Evolutionary conservation across 2,329 filamentous ascomycete species (phyloP).

Genomic region (Exserohilum rostratum): DNA sequence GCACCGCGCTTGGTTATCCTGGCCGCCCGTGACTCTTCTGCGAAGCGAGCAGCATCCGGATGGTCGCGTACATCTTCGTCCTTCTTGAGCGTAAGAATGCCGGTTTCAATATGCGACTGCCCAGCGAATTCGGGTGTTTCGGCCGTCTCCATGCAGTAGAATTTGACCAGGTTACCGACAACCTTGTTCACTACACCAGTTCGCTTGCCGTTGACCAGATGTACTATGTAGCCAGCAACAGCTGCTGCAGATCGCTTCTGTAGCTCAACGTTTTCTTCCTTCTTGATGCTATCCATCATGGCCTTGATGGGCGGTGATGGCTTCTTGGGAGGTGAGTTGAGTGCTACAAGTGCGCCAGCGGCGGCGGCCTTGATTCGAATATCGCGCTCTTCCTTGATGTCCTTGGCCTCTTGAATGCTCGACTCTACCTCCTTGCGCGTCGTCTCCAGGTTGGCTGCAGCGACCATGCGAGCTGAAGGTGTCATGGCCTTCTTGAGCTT

Average conservation of each 20-base stretch:
- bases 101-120: conserved; percentile 77
- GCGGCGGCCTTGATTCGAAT: conserved; percentile 84
- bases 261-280: conserved; percentile 87
- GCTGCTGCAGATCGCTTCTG: conserved; percentile 86
- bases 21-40: conserved; percentile 84
- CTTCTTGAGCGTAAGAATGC: conserved; percentile 92
- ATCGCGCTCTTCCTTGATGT: conserved; percentile 81
- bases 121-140: conserved; percentile 94
- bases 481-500: conserved; percentile 86
- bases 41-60: conserved; percentile 86
- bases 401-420: conserved; percentile 79
- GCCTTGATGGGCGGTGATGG: conserved; percentile 91
- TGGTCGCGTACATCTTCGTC: conserved; percentile 96
- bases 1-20: conserved; percentile 90
- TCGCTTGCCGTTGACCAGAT: conserved; percentile 81
- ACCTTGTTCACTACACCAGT: conserved; percentile 92
- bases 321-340: conserved; percentile 88
- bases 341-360: conserved; percentile 85
- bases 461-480: conserved; percentile 84
- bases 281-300: conserved; percentile 98
- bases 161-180: conserved; percentile 93
- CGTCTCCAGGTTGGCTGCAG: conserved; percentile 77
- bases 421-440: conserved; percentile 71
- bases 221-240: conserved; percentile 81
- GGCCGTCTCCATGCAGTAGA: conserved; percentile 95